These are phyloP conservation scores for Trichoderma sp. DNA, from an alignment of 2,329 filamentous ascomycete species.

Conservation along the genomic window DNA sequence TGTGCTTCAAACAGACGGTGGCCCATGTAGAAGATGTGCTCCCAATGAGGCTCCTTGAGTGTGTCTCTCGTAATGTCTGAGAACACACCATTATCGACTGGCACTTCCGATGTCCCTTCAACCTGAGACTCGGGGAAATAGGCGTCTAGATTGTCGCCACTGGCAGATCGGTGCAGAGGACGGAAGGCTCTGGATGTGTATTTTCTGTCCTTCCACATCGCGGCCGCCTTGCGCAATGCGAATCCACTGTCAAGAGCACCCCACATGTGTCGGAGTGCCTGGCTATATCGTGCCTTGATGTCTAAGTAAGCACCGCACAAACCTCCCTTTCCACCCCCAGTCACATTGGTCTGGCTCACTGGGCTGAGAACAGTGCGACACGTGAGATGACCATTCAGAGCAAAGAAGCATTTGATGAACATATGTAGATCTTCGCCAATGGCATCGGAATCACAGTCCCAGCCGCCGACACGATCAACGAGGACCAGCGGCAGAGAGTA, in stretches of 20 bases:
- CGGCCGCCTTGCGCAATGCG: conserved; percentile 55
- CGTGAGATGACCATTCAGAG: conserved; percentile 66
- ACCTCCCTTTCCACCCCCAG: conserved; percentile 55
- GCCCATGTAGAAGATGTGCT: conserved; percentile 55
- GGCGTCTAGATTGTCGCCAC: conserved; percentile 44
- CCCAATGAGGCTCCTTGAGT: conserved; percentile 51
- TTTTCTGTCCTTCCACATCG: conserved; percentile 57
- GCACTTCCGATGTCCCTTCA: conserved; percentile 39
- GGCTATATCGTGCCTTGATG: conserved; percentile 64
- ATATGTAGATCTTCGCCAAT: conserved; percentile 77
- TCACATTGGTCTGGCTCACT: conserved; percentile 71
- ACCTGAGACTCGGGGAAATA: conserved; percentile 49
- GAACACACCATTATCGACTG: conserved; percentile 51
- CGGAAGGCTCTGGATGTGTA: conserved; percentile 54
- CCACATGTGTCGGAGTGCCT: conserved; percentile 75
- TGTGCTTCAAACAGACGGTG: conserved; percentile 73
- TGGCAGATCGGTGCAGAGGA: conserved; percentile 48
- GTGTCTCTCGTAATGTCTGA: conserved; percentile 53
- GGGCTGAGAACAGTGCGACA: conserved; percentile 63
- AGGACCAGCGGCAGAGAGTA: conserved; percentile 67
- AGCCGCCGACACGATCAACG: conserved; percentile 66
- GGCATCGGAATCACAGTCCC: conserved; percentile 67
- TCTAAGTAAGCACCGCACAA: conserved; percentile 54
- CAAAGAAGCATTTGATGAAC: conserved; percentile 76
- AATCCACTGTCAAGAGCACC: conserved; percentile 68